phyloP scores from a whole-genome alignment of 1,284 basidiomycete species.

The Pascua guehoae region DNA sequence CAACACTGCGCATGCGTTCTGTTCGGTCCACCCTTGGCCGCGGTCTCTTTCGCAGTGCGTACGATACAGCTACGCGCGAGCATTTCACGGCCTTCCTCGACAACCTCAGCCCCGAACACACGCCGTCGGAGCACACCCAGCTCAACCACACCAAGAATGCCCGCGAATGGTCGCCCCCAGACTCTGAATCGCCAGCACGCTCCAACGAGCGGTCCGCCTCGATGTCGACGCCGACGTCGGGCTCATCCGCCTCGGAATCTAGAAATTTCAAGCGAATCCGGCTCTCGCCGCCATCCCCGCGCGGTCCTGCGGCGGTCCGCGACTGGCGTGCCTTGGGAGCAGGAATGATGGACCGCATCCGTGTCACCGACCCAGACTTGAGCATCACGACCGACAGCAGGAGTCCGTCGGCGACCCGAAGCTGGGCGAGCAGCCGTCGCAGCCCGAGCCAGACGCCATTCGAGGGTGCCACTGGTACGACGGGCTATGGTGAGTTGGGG shows the following conservation, averaged over 20 bases:
- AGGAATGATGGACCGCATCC: constrained; percentile 43
- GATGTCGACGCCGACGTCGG: constrained; percentile 10
- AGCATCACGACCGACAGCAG: constrained; percentile 34
- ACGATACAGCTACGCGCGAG: constrained; percentile 88
- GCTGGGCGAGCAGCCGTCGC: background rate
- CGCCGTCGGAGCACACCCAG: constrained; percentile 57
- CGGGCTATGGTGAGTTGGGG: constrained; percentile 6
- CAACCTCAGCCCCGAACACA: constrained; percentile 68
- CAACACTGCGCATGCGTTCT: constrained; percentile 20
- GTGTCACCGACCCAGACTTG: constrained; percentile 32
- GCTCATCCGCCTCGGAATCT: constrained; percentile 22
- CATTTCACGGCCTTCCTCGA: constrained; percentile 88
- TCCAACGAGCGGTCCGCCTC: constrained; percentile 3
- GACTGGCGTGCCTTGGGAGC: constrained; percentile 42
- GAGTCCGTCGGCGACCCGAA: constrained; percentile 5
- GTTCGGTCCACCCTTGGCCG: constrained; percentile 66
- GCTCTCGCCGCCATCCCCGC: constrained; percentile 27
- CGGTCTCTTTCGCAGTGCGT: constrained; percentile 77
- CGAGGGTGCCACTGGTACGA: background rate
- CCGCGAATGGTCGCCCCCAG: constrained; percentile 24
- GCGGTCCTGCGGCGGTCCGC: constrained; percentile 3
- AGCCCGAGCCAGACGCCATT: background rate
- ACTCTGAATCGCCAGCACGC: constrained; percentile 5
- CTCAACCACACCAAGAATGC: constrained; percentile 12
- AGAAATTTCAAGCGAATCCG: constrained; percentile 35